These are phyloP conservation scores for Diaporthe eres DNA, from an alignment of 2,329 filamentous ascomycete genomes.

Conservation along the genomic window DNA sequence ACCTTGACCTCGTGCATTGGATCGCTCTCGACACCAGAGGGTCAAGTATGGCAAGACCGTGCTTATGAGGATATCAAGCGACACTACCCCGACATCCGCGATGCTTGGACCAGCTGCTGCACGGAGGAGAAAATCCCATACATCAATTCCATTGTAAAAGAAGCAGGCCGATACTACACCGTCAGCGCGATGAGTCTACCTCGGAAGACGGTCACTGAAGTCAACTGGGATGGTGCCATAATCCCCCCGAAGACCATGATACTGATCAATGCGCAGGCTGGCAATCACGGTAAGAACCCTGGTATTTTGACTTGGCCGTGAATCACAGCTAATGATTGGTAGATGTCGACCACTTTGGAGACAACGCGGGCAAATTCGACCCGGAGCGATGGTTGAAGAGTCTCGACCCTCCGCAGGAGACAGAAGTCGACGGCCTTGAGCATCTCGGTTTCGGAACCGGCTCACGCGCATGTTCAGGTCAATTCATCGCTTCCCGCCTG, in stretches of 20 bases:
- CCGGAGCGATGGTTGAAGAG: constrained; percentile 63
- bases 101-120: constrained; percentile 61
- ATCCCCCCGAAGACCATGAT: constrained; percentile 68
- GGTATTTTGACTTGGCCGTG: too few relatives aligned
- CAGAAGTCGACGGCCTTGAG: constrained; percentile 48
- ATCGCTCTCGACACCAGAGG: constrained; percentile 61
- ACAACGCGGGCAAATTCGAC: constrained; percentile 60
- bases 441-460: constrained; percentile 68
- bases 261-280: constrained; percentile 68
- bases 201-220: constrained; percentile 63
- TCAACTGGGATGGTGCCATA: constrained; percentile 64
- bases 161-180: constrained; percentile 67
- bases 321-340: too few relatives aligned
- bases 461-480: constrained; percentile 65
- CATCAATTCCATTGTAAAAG: constrained; percentile 63
- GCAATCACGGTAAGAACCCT: constrained; percentile 60
- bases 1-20: constrained; percentile 67
- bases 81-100: constrained; percentile 59
- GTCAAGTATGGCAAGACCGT: constrained; percentile 65
- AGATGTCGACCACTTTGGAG: constrained; percentile 64
- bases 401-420: constrained; percentile 52
- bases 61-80: constrained; percentile 66
- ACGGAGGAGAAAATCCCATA: constrained; percentile 64
- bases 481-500: constrained; percentile 64
- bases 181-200: constrained; percentile 67